These are phyloP conservation scores for Coriaria nepalensis DNA, from an alignment of 306 rosid genomes.

Conservation along the genomic window DNA sequence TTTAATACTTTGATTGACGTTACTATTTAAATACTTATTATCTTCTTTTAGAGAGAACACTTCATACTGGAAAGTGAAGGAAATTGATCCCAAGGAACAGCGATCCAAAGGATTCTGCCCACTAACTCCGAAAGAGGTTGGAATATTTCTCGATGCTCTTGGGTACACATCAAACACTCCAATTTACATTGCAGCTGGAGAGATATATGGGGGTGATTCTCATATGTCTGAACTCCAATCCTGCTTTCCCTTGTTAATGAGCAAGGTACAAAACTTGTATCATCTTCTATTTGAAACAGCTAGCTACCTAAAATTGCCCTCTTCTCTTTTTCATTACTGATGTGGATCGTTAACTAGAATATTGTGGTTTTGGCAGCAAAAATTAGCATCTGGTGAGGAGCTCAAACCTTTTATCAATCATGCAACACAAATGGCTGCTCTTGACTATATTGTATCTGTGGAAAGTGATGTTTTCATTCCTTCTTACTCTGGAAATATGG, in stretches of 20 bases:
- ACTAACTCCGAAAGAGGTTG: conserved; percentile 88
- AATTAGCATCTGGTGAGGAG: conserved; percentile 60
- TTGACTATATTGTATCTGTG: conserved; percentile 84
- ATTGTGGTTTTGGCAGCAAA: conserved; percentile 42
- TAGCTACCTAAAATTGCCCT: too few relatives aligned
- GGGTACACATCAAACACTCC: conserved; percentile 80
- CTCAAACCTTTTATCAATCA: conserved; percentile 63
- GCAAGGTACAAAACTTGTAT: conserved; percentile 39
- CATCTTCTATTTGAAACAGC: too few relatives aligned
- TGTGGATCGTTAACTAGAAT: conserved; percentile 4
- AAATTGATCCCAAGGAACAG: conserved; percentile 64
- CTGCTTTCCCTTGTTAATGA: conserved; percentile 70
- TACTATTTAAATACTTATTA: not conserved
- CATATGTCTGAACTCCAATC: conserved; percentile 64
- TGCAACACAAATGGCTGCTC: conserved; percentile 93
- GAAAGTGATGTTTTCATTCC: conserved; percentile 89
- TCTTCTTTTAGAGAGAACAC: conserved; percentile 51
- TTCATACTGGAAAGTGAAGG: conserved; percentile 78
- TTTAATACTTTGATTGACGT: not conserved
- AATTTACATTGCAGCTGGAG: conserved; percentile 89
- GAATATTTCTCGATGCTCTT: conserved; percentile 74
- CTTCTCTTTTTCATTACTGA: not conserved
- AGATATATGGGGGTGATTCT: conserved; percentile 78
- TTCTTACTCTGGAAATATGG: conserved; percentile 96
- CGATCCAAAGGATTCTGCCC: conserved; percentile 89